Percentiles rank a stretch among this genome's conserved stretches.
phyloP scores from a whole-genome alignment of 2,329 filamentous ascomycete species.

The Diaporthe sp. region DNA sequence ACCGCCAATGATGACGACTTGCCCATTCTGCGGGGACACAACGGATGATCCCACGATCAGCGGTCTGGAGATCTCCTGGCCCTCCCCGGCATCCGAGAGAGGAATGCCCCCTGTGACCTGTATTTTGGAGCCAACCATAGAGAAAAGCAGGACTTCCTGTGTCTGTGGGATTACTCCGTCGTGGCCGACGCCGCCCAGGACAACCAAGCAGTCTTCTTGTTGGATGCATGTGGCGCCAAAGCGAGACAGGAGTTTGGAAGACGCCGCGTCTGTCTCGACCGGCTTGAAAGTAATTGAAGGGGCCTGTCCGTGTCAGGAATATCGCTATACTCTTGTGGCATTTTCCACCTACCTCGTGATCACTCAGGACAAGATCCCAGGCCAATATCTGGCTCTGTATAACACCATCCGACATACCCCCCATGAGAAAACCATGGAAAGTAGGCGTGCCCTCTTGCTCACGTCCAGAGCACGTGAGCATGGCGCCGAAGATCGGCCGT shows the following conservation, averaged over 20 bases:
- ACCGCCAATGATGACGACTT: slow-evolving; percentile 78
- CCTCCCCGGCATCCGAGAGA: slow-evolving; percentile 9
- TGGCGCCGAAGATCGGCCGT: slow-evolving; percentile 59
- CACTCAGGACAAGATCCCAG: slow-evolving; percentile 69
- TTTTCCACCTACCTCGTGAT: slow-evolving; percentile 52
- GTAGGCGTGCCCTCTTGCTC: slow-evolving; percentile 46
- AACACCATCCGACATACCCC: slow-evolving; percentile 77
- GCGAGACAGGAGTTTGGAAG: slow-evolving; percentile 43
- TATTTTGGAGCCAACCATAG: neutral
- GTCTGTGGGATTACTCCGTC: slow-evolving; percentile 57
- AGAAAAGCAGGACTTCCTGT: slow-evolving; percentile 62
- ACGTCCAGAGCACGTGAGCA: slow-evolving; percentile 48
- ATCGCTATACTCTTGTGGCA: slow-evolving; percentile 40
- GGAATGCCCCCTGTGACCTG: slow-evolving; percentile 40
- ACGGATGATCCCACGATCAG: slow-evolving; percentile 79
- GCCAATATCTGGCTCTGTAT: slow-evolving; percentile 73
- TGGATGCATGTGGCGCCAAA: slow-evolving; percentile 59
- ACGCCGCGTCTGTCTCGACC: neutral
- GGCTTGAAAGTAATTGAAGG: slow-evolving; percentile 34
- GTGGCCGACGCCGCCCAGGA: slow-evolving; percentile 61
- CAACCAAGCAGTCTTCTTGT: slow-evolving; percentile 46
- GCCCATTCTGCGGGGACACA: slow-evolving; percentile 58
- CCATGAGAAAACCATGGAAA: slow-evolving; percentile 74
- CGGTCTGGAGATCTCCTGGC: slow-evolving; percentile 59
- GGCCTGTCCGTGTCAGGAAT: slow-evolving; percentile 23